These are phyloP conservation scores for Penicillium fimorum DNA, from an alignment of 495 filamentous ascomycete species.

Conservation along the genomic window DNA sequence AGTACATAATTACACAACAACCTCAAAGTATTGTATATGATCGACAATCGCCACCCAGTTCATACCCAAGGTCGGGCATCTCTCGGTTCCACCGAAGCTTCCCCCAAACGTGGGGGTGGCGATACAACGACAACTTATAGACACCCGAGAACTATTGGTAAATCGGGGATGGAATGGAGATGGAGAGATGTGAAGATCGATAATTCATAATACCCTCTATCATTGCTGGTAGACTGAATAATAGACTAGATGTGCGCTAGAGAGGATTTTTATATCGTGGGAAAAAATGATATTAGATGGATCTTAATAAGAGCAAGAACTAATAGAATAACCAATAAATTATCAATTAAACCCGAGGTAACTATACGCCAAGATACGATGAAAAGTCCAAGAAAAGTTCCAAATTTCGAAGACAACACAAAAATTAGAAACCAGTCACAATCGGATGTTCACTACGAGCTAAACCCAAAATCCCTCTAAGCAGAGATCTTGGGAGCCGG, in stretches of 20 bases:
- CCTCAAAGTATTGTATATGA: neutral
- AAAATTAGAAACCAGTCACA: neutral
- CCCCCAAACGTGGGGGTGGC: slow-evolving; percentile 7
- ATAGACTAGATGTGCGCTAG: neutral
- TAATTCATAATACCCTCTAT: neutral
- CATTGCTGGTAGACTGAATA: neutral
- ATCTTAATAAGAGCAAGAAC: neutral
- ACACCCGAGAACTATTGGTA: neutral
- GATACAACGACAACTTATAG: neutral
- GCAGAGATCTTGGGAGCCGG: slow-evolving; percentile 5
- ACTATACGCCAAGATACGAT: neutral
- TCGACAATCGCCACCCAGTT: neutral
- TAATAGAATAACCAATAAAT: neutral
- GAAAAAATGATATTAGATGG: neutral
- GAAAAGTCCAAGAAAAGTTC: neutral
- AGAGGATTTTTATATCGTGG: neutral
- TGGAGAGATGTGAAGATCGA: neutral
- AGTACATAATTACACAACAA: no score
- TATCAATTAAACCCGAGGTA: neutral
- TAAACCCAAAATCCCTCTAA: neutral
- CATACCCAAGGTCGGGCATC: neutral
- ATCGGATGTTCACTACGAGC: neutral
- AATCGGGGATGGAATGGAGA: no score
- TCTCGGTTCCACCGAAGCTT: neutral
- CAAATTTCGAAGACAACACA: slow-evolving; percentile 2